Evolutionary conservation across 495 filamentous ascomycete genomes (phyloP), one percentile per base, ranked within the genome.

Genomic region (Extremus antarcticus): DNA sequence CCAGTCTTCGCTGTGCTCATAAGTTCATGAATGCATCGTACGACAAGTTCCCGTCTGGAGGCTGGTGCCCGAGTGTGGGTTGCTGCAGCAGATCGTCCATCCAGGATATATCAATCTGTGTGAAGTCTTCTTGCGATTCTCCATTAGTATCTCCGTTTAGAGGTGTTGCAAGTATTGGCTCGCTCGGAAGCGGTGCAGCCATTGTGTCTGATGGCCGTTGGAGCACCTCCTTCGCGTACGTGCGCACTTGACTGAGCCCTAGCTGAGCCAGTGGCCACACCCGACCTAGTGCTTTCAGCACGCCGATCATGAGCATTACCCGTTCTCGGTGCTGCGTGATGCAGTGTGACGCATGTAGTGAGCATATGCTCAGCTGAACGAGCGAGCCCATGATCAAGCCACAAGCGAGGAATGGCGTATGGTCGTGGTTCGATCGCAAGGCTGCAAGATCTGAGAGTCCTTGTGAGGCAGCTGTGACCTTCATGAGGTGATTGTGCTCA

Each of bases 361-460:
- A 89, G 67, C 76, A 81, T n/a, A 77, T 75, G 17, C 76, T 74
- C 25, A 83, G 63, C 51, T 83, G 77, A 3, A 82, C 78, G 21
- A 82, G 76, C 3, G 77, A 77, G 54, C 73, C 78, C 60, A 83
- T 65, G 22, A 78, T 74, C 20, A 94, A 72, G 16, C 88, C 81
- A 65, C 88, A 94, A 22, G 85, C 89, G 73, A 94, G 90, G 70
- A 94, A 90, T 21, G 90, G 88, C 1, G 87, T 90, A 71, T 94
- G 81, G 10, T 81, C 73, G 3, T 91, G 74, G 0, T 86, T 77
- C 21, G 82, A 76, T 15, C 87, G 85, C 45, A 91, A 82, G 16
- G 85, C 84, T 21, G 90, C 82, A 55, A 95, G 80, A 46, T 81
- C 79, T 19, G 82, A 84, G 54, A 94, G 82, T 41, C 85, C 82